Evolutionary conservation across 768 basidiomycete species (phyloP), one percentile per base, ranked within the genome.

Genomic region (Brasilioporus rufonigricans): DNA sequence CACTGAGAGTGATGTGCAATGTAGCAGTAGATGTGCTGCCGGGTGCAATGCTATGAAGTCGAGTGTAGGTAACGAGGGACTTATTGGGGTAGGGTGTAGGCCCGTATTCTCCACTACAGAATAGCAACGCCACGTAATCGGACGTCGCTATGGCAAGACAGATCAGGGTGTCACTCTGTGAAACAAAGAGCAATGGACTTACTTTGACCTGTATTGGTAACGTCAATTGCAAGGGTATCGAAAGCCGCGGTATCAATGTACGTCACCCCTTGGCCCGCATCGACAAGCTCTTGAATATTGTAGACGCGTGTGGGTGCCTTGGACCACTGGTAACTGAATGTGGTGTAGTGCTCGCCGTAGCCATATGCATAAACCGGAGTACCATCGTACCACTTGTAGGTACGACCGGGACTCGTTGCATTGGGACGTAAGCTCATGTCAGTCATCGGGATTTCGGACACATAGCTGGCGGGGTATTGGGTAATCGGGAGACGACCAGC

Each of bases 111-210:
- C 77, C 75, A 45, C 73, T 77, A 54, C 77, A 63, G 68, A 83
- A 85, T 14, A 82, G 69, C 49, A 83, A 73, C 10, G 80, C 75
- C 23, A 81, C 79, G 59, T 80, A 83, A 66, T 85, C 82, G 12
- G 81, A 84, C 0, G 76, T 66, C 13, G 72, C 67, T 59, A 39
- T 6, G 12, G n/a, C 29, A 9, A 14, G 52, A n/a, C 11, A 26
- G 13, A 36, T 48, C 19, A 29, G n/a, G 9, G 21, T 12, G 13
- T 23, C 21, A 32, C 29, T 33, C 8, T 23, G 2, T 14, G 6
- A 36, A 23, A 24, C 1, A 2, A 18, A 19, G 24, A 24, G 21
- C 23, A 6, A 13, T 23, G 4, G 29, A 48, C 51, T 29, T 27
- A 59, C 57, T 27, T 38, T 68, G 65, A 18, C 82, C 82, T 0